phyloP scores from a whole-genome alignment of 2,329 filamentous ascomycete species.

The Xylariaceae sp. region DNA sequence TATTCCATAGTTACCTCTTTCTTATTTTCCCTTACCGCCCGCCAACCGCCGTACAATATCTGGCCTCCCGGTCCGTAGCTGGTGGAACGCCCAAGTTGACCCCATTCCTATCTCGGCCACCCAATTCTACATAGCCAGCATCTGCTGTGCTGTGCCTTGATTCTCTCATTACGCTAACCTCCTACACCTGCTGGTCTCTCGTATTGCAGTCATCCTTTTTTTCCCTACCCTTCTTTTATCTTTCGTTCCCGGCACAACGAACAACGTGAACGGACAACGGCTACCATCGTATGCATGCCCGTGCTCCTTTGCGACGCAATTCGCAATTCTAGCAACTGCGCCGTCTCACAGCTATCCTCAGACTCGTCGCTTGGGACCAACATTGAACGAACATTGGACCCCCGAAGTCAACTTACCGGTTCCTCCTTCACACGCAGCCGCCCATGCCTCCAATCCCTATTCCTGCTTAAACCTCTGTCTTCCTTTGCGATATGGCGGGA shows the following conservation, averaged over 20 bases:
- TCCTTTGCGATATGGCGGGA: constrained; percentile 55
- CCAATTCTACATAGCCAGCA: constrained; percentile 8
- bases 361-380: constrained; percentile 6
- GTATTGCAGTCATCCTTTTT: constrained; percentile 19
- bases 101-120: constrained; percentile 16
- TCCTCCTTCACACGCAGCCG: constrained; percentile 9
- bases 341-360: constrained; percentile 3
- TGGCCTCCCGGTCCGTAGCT: constrained; percentile 3
- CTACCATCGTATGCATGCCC: background rate
- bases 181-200: constrained; percentile 19
- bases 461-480: constrained; percentile 29
- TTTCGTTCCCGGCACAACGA: constrained; percentile 12
- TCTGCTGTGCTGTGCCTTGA: constrained; percentile 7
- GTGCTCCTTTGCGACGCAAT: constrained; percentile 14
- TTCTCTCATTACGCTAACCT: constrained; percentile 10
- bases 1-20: background rate
- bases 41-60: constrained; percentile 6
- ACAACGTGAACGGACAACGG: no score
- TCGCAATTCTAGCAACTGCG: constrained; percentile 1
- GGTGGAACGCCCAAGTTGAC: constrained; percentile 3
- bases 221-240: background rate
- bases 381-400: background rate
- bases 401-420: background rate
- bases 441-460: constrained; percentile 30
- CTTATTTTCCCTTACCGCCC: background rate